phyloP scores from a whole-genome alignment of 2,329 filamentous ascomycete species.

The Calonectria hawksworthii region DNA sequence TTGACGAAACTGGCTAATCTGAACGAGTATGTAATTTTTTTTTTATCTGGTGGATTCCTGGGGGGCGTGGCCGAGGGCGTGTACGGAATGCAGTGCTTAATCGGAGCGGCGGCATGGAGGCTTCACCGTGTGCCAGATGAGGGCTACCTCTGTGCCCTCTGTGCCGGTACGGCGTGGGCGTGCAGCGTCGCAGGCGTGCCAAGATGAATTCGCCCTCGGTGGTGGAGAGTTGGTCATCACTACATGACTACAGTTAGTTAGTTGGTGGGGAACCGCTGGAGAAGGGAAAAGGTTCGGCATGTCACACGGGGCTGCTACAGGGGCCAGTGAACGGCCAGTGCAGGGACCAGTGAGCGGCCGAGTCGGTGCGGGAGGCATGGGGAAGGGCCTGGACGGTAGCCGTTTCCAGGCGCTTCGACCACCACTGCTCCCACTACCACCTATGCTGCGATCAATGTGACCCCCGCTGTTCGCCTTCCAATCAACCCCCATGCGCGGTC shows the following conservation, averaged over 20 bases:
- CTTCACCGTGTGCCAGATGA: not conserved
- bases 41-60: constrained; percentile 14
- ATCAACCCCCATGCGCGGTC: constrained; percentile 4
- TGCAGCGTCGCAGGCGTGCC: constrained; percentile 1
- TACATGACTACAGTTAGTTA: not conserved
- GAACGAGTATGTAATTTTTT: constrained; percentile 15
- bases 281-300: constrained; percentile 21
- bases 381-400: not conserved
- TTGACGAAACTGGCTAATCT: constrained; percentile 3
- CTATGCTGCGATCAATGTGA: not conserved
- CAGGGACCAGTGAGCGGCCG: constrained; percentile 9
- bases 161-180: constrained; percentile 13
- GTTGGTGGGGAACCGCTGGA: constrained; percentile 9
- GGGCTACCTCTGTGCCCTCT: not conserved
- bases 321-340: constrained; percentile 12
- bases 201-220: constrained; percentile 1
- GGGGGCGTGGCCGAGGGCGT: constrained; percentile 23
- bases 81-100: not conserved
- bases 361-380: constrained; percentile 4
- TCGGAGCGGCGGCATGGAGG: constrained; percentile 7
- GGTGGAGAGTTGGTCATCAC: constrained; percentile 6
- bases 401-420: constrained; percentile 26
- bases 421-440: not conserved
- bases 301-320: constrained; percentile 20
- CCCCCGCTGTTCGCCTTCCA: not conserved